These are phyloP conservation scores for Cucumis melo DNA, from an alignment of 306 rosid genomes.

Conservation along the genomic window DNA sequence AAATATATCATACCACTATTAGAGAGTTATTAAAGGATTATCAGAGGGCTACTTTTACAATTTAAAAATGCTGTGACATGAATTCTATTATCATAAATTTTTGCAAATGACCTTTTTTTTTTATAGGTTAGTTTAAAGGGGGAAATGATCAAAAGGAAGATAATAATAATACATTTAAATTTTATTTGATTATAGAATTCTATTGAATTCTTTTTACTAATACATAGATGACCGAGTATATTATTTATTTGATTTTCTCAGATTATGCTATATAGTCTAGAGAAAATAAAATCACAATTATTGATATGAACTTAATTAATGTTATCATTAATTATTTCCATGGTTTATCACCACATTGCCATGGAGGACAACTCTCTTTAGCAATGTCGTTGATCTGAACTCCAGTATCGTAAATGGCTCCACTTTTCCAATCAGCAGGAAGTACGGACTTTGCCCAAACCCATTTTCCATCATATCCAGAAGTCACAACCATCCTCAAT, in stretches of 20 bases:
- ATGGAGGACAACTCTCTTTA: constrained; percentile 40
- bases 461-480: constrained; percentile 66
- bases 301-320: constrained; percentile 9
- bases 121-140: no score
- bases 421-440: constrained; percentile 57
- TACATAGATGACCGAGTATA: background rate
- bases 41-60: no score
- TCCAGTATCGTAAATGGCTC: constrained; percentile 38
- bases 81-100: no score
- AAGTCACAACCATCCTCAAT: constrained; percentile 42
- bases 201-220: background rate
- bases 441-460: constrained; percentile 55
- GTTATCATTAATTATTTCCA: background rate
- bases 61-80: no score
- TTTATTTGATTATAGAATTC: background rate
- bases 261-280: no score
- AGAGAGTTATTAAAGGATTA: no score
- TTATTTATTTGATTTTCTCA: no score
- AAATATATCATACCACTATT: no score
- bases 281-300: no score
- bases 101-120: no score
- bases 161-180: background rate
- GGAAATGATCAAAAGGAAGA: no score
- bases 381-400: constrained; percentile 63
- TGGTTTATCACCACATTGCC: background rate